These are phyloP conservation scores for Bruguiera gymnorhiza DNA, from an alignment of 345 rosid genomes.

Conservation along the genomic window DNA sequence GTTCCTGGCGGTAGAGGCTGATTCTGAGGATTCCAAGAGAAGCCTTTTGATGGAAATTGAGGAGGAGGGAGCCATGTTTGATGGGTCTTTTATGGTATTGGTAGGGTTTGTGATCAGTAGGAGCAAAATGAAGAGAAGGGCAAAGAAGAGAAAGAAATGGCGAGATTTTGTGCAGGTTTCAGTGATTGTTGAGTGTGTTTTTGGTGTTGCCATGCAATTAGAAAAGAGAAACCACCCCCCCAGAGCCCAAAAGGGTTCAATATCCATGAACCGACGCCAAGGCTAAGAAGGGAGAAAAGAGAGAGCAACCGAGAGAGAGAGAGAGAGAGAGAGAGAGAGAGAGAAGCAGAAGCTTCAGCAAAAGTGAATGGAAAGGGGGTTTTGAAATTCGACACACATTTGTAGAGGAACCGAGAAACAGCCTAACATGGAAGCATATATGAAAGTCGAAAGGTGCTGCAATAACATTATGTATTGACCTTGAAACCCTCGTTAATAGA, in stretches of 20 bases:
- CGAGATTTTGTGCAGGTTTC: slow-evolving; percentile 36
- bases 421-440: slow-evolving; percentile 33
- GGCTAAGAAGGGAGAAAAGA: slow-evolving; percentile 26
- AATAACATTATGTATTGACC: slow-evolving; percentile 28
- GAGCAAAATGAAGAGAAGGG: slow-evolving; percentile 39
- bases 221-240: slow-evolving; percentile 76
- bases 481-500: slow-evolving; percentile 25
- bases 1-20: slow-evolving; percentile 38
- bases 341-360: slow-evolving; percentile 37
- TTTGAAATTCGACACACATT: slow-evolving; percentile 59
- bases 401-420: slow-evolving; percentile 36
- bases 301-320: slow-evolving; percentile 19
- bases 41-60: slow-evolving; percentile 39
- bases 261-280: slow-evolving; percentile 92
- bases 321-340: slow-evolving; percentile 4
- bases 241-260: slow-evolving; percentile 88
- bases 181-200: slow-evolving; percentile 25
- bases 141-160: slow-evolving; percentile 34
- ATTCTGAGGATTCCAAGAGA: slow-evolving; percentile 40
- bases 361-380: slow-evolving; percentile 45
- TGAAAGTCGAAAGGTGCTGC: slow-evolving; percentile 33
- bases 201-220: slow-evolving; percentile 78
- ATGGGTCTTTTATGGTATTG: slow-evolving; percentile 12
- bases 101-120: slow-evolving; percentile 27
- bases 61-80: slow-evolving; percentile 19